Evolutionary conservation across 306 rosid species (phyloP).

Genomic region (Quercus aquifolioides): DNA sequence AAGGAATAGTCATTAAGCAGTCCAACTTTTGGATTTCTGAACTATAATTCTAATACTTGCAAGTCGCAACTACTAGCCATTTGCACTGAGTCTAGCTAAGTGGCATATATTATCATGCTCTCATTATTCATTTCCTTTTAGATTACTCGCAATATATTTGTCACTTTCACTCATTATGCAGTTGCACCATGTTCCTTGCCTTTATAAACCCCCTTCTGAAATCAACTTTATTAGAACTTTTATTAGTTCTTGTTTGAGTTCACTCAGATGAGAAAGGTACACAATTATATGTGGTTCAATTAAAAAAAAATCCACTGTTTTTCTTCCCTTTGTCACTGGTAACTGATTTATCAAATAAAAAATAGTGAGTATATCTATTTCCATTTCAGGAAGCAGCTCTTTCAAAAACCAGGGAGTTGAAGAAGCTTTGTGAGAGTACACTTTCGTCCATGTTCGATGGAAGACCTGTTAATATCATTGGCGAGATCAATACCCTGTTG

Average conservation of each 20-base stretch:
- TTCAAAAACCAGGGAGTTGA: slow-evolving; percentile 68
- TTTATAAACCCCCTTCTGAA: too few relatives aligned
- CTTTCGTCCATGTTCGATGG: slow-evolving; percentile 91
- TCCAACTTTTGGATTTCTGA: neutral
- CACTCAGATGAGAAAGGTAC: neutral
- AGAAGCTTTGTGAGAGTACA: slow-evolving; percentile 69
- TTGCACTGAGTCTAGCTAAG: neutral
- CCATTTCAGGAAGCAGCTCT: slow-evolving; percentile 68
- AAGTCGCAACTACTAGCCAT: too few relatives aligned
- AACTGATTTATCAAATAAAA: neutral
- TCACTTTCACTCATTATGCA: neutral
- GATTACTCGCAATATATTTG: neutral
- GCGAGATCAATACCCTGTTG: slow-evolving; percentile 71
- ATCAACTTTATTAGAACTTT: too few relatives aligned
- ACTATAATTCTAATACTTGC: neutral
- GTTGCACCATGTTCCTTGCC: neutral
- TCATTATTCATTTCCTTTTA: neutral
- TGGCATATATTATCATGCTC: neutral
- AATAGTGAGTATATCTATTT: neutral
- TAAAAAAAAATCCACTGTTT: neutral
- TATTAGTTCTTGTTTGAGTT: too few relatives aligned
- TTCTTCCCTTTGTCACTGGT: neutral
- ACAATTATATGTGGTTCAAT: neutral
- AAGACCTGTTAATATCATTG: slow-evolving; percentile 87
- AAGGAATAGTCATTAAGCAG: neutral